These are phyloP conservation scores for Irpex rosettiformis DNA, from an alignment of 1,284 basidiomycete genomes.

Conservation along the genomic window DNA sequence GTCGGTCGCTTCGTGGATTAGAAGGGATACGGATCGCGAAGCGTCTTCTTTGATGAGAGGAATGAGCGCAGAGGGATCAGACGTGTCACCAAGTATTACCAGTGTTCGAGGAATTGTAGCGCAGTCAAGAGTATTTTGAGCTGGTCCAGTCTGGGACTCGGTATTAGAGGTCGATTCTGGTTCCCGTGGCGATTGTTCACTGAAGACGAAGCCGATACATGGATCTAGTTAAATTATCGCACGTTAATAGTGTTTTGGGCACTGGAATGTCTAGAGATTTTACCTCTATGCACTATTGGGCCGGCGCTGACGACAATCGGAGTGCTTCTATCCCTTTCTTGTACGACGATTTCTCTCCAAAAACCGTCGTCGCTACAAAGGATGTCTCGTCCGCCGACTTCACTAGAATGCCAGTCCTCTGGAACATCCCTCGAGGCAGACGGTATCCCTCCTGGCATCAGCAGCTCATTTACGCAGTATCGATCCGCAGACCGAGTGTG, in stretches of 20 bases:
- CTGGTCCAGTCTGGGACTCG: conserved; percentile 23
- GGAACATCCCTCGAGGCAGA: conserved; percentile 33
- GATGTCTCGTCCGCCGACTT: conserved; percentile 67
- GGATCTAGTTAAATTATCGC: conserved; percentile 51
- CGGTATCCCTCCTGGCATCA: conserved; percentile 51
- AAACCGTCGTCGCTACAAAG: conserved; percentile 60
- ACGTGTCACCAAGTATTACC: conserved; percentile 63
- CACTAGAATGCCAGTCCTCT: conserved; percentile 60
- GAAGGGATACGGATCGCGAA: conserved; percentile 34
- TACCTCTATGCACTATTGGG: conserved; percentile 80
- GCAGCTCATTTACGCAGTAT: conserved; percentile 82
- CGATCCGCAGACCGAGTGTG: conserved; percentile 59
- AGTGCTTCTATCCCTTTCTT: conserved; percentile 29
- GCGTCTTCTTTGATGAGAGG: conserved; percentile 45
- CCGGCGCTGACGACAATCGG: conserved; percentile 70
- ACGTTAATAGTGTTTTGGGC: background rate
- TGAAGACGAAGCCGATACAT: conserved; percentile 80
- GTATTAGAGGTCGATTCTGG: conserved; percentile 11
- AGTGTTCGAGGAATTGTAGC: conserved; percentile 43
- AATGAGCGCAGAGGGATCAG: conserved; percentile 54
- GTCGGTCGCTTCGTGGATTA: conserved; percentile 86
- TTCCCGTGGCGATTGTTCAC: conserved; percentile 46
- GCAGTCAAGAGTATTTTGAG: conserved; percentile 28
- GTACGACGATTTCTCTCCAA: conserved; percentile 58
- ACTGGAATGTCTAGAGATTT: background rate